Percentiles rank a stretch among this genome's conserved stretches.
Conservation (phyloP, 371 early-diverging fungal genomes). For the Actinomortierella wolfii region DNA sequence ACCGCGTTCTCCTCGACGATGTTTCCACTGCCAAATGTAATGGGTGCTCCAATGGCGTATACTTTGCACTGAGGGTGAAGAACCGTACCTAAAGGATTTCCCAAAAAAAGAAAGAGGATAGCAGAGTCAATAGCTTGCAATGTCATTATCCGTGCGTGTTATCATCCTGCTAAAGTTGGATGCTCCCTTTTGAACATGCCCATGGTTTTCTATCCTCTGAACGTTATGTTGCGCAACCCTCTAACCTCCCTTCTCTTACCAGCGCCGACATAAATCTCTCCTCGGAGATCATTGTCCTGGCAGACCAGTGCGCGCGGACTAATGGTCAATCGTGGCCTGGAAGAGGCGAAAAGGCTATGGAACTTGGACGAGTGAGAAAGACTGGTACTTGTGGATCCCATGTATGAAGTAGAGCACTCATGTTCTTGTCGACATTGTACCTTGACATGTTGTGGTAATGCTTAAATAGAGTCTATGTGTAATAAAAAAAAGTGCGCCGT, state of each 20-base stretch:
- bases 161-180: not conserved
- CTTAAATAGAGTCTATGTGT: too few species aligned
- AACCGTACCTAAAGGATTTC: conserved; percentile 57
- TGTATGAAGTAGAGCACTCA: too few species aligned
- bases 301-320: conserved; percentile 64
- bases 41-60: conserved; percentile 72
- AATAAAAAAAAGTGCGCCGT: too few species aligned
- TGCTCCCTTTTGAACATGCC: too few species aligned
- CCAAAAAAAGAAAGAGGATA: not conserved
- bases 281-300: conserved; percentile 66
- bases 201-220: too few species aligned
- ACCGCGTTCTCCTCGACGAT: conserved; percentile 77
- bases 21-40: conserved; percentile 75
- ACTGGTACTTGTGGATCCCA: too few species aligned
- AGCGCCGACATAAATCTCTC: conserved; percentile 64
- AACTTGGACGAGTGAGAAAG: too few species aligned
- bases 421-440: too few species aligned
- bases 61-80: conserved; percentile 78
- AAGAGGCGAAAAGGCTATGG: not conserved
- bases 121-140: too few species aligned
- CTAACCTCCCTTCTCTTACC: too few species aligned
- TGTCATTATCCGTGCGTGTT: conserved; percentile 22
- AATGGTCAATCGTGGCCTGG: conserved; percentile 42
- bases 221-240: too few species aligned
- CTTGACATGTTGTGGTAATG: too few species aligned